Evolutionary conservation across 176 grass and related monocot species (phyloP).

Genomic region (Carex cristatella): DNA sequence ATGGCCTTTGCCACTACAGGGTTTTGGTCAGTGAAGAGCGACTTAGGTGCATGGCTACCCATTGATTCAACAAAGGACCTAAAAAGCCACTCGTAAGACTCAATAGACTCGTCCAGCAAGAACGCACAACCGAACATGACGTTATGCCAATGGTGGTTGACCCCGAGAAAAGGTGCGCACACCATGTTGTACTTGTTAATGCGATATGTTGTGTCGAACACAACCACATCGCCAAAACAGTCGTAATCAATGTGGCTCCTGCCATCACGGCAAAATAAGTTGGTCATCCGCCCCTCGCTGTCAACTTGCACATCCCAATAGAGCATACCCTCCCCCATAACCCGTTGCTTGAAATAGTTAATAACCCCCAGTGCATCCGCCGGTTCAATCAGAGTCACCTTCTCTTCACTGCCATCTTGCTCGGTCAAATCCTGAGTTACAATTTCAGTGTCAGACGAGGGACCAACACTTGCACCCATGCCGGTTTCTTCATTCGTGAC

Average conservation of each 20-base stretch:
- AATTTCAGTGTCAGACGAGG: constrained; percentile 9
- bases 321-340: constrained; percentile 57
- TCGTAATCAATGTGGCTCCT: constrained; percentile 59
- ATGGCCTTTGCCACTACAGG: constrained; percentile 52
- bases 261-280: constrained; percentile 71
- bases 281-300: constrained; percentile 45
- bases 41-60: constrained; percentile 53
- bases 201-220: constrained; percentile 62
- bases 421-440: background rate
- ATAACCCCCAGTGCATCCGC: constrained; percentile 43
- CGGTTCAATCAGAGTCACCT: constrained; percentile 44
- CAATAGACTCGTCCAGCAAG: constrained; percentile 50
- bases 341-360: constrained; percentile 53
- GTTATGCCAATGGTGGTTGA: constrained; percentile 66
- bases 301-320: constrained; percentile 76
- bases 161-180: constrained; percentile 66
- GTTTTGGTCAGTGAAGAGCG: constrained; percentile 70
- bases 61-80: constrained; percentile 70
- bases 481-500: constrained; percentile 33
- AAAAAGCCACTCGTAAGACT: constrained; percentile 68
- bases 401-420: constrained; percentile 39
- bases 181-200: constrained; percentile 60
- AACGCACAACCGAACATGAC: constrained; percentile 72
- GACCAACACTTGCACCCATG: constrained; percentile 8
- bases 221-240: constrained; percentile 61